A percentile compares a stretch with the other conserved stretches of the same genome.
These are phyloP conservation scores for Candida sanyaensis DNA, from an alignment of 1,139 yeast species.

Conservation along the genomic window DNA sequence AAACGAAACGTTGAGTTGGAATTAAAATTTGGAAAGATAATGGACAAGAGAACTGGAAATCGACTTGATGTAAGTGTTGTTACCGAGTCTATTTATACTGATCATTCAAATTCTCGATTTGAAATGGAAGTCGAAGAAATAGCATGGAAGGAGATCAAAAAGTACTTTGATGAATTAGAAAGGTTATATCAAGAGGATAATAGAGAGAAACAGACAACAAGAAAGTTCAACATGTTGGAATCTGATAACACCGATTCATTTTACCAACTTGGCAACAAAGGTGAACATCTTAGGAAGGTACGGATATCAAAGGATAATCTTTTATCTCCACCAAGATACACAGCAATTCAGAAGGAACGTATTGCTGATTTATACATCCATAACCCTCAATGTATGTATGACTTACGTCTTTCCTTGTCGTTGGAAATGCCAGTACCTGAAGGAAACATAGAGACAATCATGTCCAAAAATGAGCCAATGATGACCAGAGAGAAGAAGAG, in stretches of 20 bases:
- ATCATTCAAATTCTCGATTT: conserved; percentile 60
- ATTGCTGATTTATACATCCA: conserved; percentile 69
- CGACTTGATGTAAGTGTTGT: conserved; percentile 72
- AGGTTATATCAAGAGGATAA: conserved; percentile 42
- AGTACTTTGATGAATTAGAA: conserved; percentile 59
- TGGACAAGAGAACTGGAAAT: conserved; percentile 64
- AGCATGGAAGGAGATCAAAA: conserved; percentile 61
- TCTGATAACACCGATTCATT: conserved; percentile 45
- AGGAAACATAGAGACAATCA: conserved; percentile 47
- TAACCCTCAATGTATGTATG: conserved; percentile 78
- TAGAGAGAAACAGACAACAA: conserved; percentile 24
- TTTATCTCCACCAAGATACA: conserved; percentile 63
- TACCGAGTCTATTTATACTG: conserved; percentile 70
- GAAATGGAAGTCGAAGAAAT: conserved; percentile 71
- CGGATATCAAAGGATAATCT: conserved; percentile 64
- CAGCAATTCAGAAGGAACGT: conserved; percentile 72
- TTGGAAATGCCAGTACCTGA: conserved; percentile 71
- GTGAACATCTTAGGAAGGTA: conserved; percentile 59
- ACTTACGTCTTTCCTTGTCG: conserved; percentile 72
- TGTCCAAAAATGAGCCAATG: conserved; percentile 44
- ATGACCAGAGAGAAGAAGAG: conserved; percentile 65
- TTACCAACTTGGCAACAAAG: conserved; percentile 37
- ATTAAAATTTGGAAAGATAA: conserved; percentile 76
- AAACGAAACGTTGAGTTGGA: conserved; percentile 75
- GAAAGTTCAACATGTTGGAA: conserved; percentile 43